phyloP scores from a whole-genome alignment of 495 filamentous ascomycete species.

The Halenospora varia region DNA sequence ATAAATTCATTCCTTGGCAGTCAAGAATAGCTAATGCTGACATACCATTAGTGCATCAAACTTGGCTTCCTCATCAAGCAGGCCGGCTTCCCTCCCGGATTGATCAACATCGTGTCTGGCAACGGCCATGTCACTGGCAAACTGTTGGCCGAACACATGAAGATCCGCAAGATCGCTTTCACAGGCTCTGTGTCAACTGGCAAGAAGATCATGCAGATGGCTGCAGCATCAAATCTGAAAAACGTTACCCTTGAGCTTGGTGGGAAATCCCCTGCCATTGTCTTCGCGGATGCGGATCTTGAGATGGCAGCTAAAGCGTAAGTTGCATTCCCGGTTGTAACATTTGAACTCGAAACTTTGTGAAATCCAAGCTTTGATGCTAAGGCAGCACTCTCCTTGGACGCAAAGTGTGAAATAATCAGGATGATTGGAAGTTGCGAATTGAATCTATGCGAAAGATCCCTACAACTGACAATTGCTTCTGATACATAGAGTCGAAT shows the following conservation, averaged over 20 bases:
- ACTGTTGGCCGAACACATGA: slow-evolving; percentile 87
- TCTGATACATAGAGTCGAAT: no score
- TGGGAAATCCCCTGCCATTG: slow-evolving; percentile 80
- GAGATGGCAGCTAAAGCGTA: slow-evolving; percentile 66
- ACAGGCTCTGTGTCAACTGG: slow-evolving; percentile 88
- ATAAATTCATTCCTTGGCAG: slow-evolving; percentile 41
- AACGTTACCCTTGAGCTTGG: slow-evolving; percentile 91
- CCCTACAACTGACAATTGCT: no score
- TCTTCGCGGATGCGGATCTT: slow-evolving; percentile 84
- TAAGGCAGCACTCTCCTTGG: no score
- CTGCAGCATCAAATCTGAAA: slow-evolving; percentile 52
- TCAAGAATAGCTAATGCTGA: not conserved
- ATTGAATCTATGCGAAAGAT: no score
- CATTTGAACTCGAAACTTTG: no score
- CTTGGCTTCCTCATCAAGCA: slow-evolving; percentile 75
- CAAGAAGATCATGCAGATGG: slow-evolving; percentile 28
- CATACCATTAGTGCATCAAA: slow-evolving; percentile 59
- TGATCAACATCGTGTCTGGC: slow-evolving; percentile 90
- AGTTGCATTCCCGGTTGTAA: no score
- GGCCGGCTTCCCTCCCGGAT: slow-evolving; percentile 92
- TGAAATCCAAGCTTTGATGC: no score
- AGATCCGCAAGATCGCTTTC: slow-evolving; percentile 95
- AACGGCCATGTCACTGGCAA: slow-evolving; percentile 83
- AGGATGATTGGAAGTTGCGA: no score
- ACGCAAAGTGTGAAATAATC: no score